phyloP scores from a whole-genome alignment of 805 yeast genomes.

The Priceomyces melissophilus region DNA sequence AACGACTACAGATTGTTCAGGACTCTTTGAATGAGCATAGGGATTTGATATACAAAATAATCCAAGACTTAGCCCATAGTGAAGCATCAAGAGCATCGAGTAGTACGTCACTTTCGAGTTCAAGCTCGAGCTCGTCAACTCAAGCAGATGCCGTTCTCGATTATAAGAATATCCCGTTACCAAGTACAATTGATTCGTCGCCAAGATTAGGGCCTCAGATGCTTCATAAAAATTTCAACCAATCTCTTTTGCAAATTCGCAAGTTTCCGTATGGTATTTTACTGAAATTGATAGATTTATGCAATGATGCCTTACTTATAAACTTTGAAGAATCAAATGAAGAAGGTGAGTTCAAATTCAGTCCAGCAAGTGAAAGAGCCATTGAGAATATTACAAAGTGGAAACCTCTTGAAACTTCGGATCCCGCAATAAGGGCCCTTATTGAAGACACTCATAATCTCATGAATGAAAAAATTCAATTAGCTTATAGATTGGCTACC shows the following conservation, averaged over 20 bases:
- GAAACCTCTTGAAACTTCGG: conserved; percentile 52
- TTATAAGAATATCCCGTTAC: conserved; percentile 59
- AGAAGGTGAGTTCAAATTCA: conserved; percentile 32
- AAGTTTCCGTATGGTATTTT: conserved; percentile 64
- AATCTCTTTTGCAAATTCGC: conserved; percentile 41
- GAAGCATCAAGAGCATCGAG: conserved; percentile 9
- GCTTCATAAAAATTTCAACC: conserved; percentile 12
- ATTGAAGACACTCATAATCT: conserved; percentile 64
- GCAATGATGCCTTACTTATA: conserved; percentile 71
- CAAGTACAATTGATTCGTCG: conserved; percentile 17
- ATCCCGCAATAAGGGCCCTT: conserved; percentile 59
- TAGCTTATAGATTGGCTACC: conserved; percentile 67
- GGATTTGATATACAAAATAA: conserved; percentile 42
- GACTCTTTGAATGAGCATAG: conserved; percentile 75
- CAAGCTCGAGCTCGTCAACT: conserved; percentile 15
- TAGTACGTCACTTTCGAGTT: conserved; percentile 10
- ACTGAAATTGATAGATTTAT: conserved; percentile 55
- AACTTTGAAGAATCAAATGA: conserved; percentile 50
- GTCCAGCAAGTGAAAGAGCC: conserved; percentile 62
- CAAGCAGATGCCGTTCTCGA: conserved; percentile 30
- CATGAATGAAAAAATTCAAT: conserved; percentile 63
- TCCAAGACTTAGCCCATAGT: conserved; percentile 30
- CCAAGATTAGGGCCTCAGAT: conserved; percentile 18
- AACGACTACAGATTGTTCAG: conserved; percentile 69
- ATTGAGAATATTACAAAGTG: conserved; percentile 44